These are phyloP conservation scores for Hirschioporus abietinus DNA, from an alignment of 768 basidiomycete genomes.

Conservation along the genomic window DNA sequence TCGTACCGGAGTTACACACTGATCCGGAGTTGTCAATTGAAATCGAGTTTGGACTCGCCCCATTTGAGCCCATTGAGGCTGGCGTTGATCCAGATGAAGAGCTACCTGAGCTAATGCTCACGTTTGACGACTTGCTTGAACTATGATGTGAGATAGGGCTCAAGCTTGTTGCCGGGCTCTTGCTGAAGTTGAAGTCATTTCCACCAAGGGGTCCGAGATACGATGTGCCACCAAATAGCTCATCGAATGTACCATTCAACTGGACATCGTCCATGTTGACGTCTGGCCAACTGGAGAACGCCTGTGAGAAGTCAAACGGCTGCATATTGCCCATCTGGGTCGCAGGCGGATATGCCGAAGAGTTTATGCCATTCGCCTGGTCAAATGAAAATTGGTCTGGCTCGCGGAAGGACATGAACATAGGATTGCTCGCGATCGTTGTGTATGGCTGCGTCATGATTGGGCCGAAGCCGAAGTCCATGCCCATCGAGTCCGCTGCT, in stretches of 20 bases:
- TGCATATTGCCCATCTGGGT: not conserved
- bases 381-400: slow-evolving; percentile 19
- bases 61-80: not conserved
- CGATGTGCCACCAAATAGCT: slow-evolving; percentile 35
- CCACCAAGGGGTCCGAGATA: not conserved
- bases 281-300: slow-evolving; percentile 9
- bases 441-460: slow-evolving; percentile 48
- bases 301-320: slow-evolving; percentile 32
- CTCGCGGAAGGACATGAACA: slow-evolving; percentile 76
- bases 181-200: slow-evolving; percentile 1
- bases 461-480: slow-evolving; percentile 55
- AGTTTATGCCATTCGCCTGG: slow-evolving; percentile 4
- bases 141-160: not conserved
- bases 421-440: slow-evolving; percentile 77
- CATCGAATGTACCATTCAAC: slow-evolving; percentile 36
- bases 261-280: slow-evolving; percentile 23
- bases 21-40: not conserved
- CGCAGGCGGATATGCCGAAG: not conserved
- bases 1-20: not conserved
- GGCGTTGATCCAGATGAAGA: not conserved
- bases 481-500: slow-evolving; percentile 51
- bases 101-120: not conserved
- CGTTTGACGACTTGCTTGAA: not conserved
- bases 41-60: not conserved
- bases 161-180: not conserved